Evolutionary conservation across 2,329 filamentous ascomycete species (phyloP).

Genomic region (Colletotrichum graminicola): DNA sequence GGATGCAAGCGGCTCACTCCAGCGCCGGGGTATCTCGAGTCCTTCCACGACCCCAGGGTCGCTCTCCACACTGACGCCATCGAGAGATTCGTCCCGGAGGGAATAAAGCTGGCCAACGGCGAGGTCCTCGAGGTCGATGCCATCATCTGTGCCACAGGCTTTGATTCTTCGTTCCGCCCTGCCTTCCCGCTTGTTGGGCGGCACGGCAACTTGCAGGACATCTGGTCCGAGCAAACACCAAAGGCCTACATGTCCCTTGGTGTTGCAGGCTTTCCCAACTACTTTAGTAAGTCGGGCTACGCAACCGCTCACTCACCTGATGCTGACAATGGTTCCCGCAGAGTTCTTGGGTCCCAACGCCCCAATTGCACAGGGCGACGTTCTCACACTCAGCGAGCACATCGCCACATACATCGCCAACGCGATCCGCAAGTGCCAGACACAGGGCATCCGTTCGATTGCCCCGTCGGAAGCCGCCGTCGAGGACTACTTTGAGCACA

Average conservation of each 20-base stretch:
- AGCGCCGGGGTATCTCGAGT: conserved; percentile 62
- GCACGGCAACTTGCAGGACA: conserved; percentile 64
- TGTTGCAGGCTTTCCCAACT: conserved; percentile 66
- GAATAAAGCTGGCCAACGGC: conserved; percentile 62
- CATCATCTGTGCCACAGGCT: conserved; percentile 70
- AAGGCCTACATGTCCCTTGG: conserved; percentile 67
- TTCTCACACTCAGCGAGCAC: conserved; percentile 65
- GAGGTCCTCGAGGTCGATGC: conserved; percentile 64
- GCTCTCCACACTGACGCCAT: conserved; percentile 53
- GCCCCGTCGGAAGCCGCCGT: conserved; percentile 60
- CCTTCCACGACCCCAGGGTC: conserved; percentile 44
- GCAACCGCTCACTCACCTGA: background rate
- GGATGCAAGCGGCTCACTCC: conserved; percentile 65
- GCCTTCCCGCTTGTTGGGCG: conserved; percentile 64
- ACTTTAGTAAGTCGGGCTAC: conserved; percentile 59
- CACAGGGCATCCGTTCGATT: conserved; percentile 62
- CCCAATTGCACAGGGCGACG: conserved; percentile 63
- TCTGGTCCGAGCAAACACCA: conserved; percentile 58
- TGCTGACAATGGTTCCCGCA: conserved; percentile 43
- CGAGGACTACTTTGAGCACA: conserved; percentile 64
- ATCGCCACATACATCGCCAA: conserved; percentile 65
- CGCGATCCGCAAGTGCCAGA: conserved; percentile 63
- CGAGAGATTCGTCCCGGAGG: conserved; percentile 58
- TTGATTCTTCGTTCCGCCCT: conserved; percentile 65
- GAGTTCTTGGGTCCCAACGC: conserved; percentile 66